A percentile compares a stretch with the other conserved stretches of the same genome.
phyloP scores from a whole-genome alignment of 176 grass and related monocot genomes.

The bread wheat (Triticum aestivum) region IWGSC_CS_RefSeq_v2.1 NC_057798.1:391222691-391223190 shows the following conservation, averaged over 20 bases:
- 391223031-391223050: slow-evolving; percentile 5
- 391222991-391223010: not conserved
- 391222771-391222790: slow-evolving; percentile 37
- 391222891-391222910: slow-evolving; percentile 96
- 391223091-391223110: not conserved
- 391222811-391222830: slow-evolving; percentile 75
- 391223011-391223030: not conserved
- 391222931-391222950: slow-evolving; percentile 13
- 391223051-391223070: not conserved
- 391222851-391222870: slow-evolving; percentile 67
- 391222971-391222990: not conserved
- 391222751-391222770: slow-evolving; percentile 32
- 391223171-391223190: slow-evolving; percentile 15
- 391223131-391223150: not conserved
- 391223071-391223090: not conserved
- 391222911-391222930: slow-evolving; percentile 45
- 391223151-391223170: slow-evolving; percentile 10
- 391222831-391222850: slow-evolving; percentile 83
- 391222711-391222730: slow-evolving; percentile 60
- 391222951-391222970: not conserved
- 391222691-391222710: slow-evolving; percentile 64
- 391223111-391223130: not conserved
- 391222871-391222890: slow-evolving; percentile 62
- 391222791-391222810: slow-evolving; percentile 52
- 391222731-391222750: slow-evolving; percentile 46